Evolutionary conservation across 1,139 yeast genomes (phyloP).

Genomic region (Taphrina populina): DNA sequence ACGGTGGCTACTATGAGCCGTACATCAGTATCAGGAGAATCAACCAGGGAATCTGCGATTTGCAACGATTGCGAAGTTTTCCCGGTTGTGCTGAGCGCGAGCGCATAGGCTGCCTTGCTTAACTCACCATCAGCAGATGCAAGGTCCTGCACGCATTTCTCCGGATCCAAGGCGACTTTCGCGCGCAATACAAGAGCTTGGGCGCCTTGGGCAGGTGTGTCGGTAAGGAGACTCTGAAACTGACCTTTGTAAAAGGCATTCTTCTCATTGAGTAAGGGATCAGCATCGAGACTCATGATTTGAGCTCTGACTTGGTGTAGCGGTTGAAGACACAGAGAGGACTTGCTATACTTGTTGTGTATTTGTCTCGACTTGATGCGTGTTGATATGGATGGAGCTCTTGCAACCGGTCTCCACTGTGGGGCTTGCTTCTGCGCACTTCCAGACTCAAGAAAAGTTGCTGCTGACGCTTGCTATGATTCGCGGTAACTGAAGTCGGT

Average conservation of each 20-base stretch:
- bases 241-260: conserved; percentile 29
- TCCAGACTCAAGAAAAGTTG: too few species aligned
- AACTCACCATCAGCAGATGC: background rate
- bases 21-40: conserved; percentile 34
- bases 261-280: conserved; percentile 28
- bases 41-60: conserved; percentile 41
- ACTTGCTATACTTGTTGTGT: too few species aligned
- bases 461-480: too few species aligned
- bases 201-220: conserved; percentile 11
- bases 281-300: conserved; percentile 20
- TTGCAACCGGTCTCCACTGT: too few species aligned
- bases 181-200: conserved; percentile 22
- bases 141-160: background rate
- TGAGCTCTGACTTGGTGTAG: too few species aligned
- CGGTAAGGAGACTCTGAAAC: conserved; percentile 9
- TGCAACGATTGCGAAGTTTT: conserved; percentile 40
- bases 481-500: too few species aligned
- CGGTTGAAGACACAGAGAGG: too few species aligned
- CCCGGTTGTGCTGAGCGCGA: conserved; percentile 41
- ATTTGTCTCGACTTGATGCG: too few species aligned
- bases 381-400: too few species aligned
- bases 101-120: conserved; percentile 41
- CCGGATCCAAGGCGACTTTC: conserved; percentile 16
- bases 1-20: conserved; percentile 42
- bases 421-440: too few species aligned